These are phyloP conservation scores for Cladosporium sp. DNA, from an alignment of 2,329 filamentous ascomycete species.

Conservation along the genomic window DNA sequence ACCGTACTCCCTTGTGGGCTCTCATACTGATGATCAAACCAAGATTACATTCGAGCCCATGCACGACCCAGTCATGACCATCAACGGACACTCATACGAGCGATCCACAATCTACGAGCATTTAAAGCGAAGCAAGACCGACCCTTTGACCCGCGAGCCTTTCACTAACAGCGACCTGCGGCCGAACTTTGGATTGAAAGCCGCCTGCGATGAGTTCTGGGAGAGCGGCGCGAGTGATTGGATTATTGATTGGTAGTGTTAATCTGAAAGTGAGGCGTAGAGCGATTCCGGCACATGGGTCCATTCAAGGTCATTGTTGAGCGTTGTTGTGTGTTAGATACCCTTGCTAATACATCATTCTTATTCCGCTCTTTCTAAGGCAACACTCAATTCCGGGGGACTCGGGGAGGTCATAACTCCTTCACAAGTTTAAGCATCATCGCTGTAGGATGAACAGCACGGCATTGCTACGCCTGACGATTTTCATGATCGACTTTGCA, in stretches of 20 bases:
- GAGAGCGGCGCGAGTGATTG: slow-evolving; percentile 87
- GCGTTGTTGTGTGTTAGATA: too few species aligned
- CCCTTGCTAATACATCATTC: too few species aligned
- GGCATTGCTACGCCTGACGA: too few species aligned
- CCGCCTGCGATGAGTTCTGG: slow-evolving; percentile 81
- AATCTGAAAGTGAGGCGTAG: neutral
- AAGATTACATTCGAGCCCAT: slow-evolving; percentile 33
- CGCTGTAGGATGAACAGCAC: too few species aligned
- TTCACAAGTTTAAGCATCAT: too few species aligned
- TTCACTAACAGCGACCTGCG: slow-evolving; percentile 66
- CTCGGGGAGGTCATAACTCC: too few species aligned
- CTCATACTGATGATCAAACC: slow-evolving; percentile 12
- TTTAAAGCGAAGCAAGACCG: slow-evolving; percentile 67
- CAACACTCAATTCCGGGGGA: too few species aligned
- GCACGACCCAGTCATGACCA: slow-evolving; percentile 55
- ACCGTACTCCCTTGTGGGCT: slow-evolving; percentile 54
- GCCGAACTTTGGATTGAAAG: slow-evolving; percentile 75
- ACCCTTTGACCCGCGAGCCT: slow-evolving; percentile 79
- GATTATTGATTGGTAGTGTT: slow-evolving; percentile 34
- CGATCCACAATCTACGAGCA: slow-evolving; percentile 81
- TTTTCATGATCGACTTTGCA: too few species aligned
- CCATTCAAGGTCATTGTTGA: too few species aligned
- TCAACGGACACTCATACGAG: slow-evolving; percentile 88
- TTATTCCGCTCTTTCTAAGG: too few species aligned
- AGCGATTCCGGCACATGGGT: too few species aligned